phyloP scores from a whole-genome alignment of 2,329 filamentous ascomycete species.

The Teratosphaeria destructans region DNA sequence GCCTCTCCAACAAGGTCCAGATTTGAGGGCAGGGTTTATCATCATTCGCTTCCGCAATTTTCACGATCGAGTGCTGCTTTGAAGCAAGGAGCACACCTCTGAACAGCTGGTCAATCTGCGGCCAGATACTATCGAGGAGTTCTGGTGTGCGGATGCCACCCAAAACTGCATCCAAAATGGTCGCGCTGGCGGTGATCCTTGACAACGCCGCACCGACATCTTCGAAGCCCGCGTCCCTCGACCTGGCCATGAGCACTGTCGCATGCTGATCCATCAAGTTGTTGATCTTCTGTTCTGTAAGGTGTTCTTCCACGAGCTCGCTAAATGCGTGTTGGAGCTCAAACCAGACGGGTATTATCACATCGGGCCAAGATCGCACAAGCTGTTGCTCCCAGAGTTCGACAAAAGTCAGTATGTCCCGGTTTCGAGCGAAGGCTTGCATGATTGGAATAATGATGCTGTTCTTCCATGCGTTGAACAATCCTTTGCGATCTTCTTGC shows the following conservation, averaged over 20 bases:
- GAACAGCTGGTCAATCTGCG: background rate
- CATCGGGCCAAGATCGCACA: background rate
- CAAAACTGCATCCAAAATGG: background rate
- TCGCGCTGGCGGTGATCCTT: background rate
- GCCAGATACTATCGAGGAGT: background rate
- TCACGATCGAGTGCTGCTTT: background rate
- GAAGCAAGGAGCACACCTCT: background rate
- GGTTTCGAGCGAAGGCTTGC: slow-evolving; percentile 18
- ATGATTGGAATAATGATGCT: slow-evolving; percentile 21
- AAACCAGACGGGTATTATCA: slow-evolving; percentile 12
- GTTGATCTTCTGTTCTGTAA: slow-evolving; percentile 10
- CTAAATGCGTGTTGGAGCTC: slow-evolving; percentile 11
- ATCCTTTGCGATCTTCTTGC: background rate
- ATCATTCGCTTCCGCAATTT: background rate
- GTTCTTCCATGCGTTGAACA: slow-evolving; percentile 1
- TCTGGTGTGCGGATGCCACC: background rate
- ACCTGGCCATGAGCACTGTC: background rate
- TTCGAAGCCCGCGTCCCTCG: slow-evolving; percentile 3
- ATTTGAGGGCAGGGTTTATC: background rate
- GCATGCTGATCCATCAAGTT: slow-evolving; percentile 6
- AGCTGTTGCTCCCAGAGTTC: slow-evolving; percentile 21
- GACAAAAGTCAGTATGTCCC: slow-evolving; percentile 19
- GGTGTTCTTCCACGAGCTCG: slow-evolving; percentile 10
- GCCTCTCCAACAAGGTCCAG: slow-evolving; percentile 10
- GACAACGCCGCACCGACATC: background rate